Evolutionary conservation across 495 filamentous ascomycete genomes (phyloP).

Genomic region (Cenococcum geophilum): DNA sequence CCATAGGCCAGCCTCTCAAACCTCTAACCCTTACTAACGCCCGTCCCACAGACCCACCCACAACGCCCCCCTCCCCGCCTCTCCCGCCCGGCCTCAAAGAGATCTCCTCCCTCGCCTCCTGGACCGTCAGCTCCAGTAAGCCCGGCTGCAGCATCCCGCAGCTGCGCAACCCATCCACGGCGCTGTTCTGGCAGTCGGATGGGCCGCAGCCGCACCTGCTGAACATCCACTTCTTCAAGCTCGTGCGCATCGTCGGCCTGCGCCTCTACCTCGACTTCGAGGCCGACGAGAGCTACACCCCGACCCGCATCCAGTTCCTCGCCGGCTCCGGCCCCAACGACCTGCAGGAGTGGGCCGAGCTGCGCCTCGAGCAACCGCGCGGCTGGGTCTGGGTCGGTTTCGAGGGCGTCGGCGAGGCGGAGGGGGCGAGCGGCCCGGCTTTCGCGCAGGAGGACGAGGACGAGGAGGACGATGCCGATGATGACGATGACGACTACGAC

Average conservation of each 20-base stretch:
- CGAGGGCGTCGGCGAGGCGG: conserved; percentile 50
- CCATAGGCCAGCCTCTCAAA: not conserved
- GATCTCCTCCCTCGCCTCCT: conserved; percentile 89
- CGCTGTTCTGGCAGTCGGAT: conserved; percentile 94
- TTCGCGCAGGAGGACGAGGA: conserved; percentile 24
- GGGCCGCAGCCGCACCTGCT: conserved; percentile 93
- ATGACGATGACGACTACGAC: conserved; percentile 17
- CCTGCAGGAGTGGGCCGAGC: conserved; percentile 71
- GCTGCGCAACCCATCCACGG: conserved; percentile 70
- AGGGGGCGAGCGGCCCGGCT: conserved; percentile 21
- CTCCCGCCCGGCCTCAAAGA: conserved; percentile 57
- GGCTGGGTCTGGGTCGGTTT: conserved; percentile 88
- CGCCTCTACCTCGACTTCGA: conserved; percentile 87
- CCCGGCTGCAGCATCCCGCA: conserved; percentile 84
- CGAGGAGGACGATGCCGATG: conserved; percentile 31
- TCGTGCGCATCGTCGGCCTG: conserved; percentile 76
- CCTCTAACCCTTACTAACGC: conserved; percentile 1
- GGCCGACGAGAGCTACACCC: conserved; percentile 93
- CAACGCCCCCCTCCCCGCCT: conserved; percentile 6
- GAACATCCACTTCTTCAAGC: conserved; percentile 90
- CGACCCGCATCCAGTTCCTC: conserved; percentile 77
- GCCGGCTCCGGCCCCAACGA: conserved; percentile 86
- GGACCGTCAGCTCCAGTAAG: conserved; percentile 86
- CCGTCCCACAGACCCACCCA: not conserved
- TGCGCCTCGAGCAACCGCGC: conserved; percentile 70